Percentiles rank a stretch among this genome's conserved stretches.
These are phyloP conservation scores for Cystobasidium pallidum DNA, from an alignment of 1,284 basidiomycete genomes.

Conservation along the genomic window DNA sequence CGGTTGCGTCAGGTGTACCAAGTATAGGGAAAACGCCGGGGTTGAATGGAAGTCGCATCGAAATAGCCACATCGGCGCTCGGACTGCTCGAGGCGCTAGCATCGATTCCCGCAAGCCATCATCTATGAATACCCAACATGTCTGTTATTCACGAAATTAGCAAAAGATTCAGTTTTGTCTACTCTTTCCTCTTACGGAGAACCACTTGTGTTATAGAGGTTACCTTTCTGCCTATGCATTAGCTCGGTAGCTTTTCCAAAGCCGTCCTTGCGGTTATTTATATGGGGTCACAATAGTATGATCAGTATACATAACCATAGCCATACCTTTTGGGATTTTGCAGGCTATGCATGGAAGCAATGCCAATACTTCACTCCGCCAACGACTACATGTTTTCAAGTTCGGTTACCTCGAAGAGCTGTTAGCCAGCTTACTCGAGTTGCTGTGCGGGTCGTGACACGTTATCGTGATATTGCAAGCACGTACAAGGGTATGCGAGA, in stretches of 20 bases:
- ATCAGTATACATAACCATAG: not conserved
- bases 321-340: not conserved
- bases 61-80: not conserved
- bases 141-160: slow-evolving; percentile 25
- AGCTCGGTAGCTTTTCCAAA: not conserved
- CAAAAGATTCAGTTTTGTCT: slow-evolving; percentile 1
- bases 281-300: not conserved
- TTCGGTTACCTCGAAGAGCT: too few relatives aligned
- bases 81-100: slow-evolving; percentile 3
- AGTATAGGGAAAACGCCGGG: slow-evolving; percentile 61
- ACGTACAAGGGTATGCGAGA: slow-evolving; percentile 4
- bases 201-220: not conserved
- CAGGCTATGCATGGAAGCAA: not conserved
- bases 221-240: not conserved
- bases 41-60: not conserved
- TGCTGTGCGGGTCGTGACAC: not conserved
- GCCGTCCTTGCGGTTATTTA: slow-evolving; percentile 7
- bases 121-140: slow-evolving; percentile 16
- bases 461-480: slow-evolving; percentile 8
- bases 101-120: not conserved
- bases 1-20: slow-evolving; percentile 74
- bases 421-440: too few relatives aligned
- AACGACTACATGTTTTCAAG: not conserved
- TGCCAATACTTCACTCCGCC: not conserved
- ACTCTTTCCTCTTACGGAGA: not conserved